Base-by-base conservation (phyloP, 2,329 filamentous ascomycete species). In the Xylaria sp. region DNA sequence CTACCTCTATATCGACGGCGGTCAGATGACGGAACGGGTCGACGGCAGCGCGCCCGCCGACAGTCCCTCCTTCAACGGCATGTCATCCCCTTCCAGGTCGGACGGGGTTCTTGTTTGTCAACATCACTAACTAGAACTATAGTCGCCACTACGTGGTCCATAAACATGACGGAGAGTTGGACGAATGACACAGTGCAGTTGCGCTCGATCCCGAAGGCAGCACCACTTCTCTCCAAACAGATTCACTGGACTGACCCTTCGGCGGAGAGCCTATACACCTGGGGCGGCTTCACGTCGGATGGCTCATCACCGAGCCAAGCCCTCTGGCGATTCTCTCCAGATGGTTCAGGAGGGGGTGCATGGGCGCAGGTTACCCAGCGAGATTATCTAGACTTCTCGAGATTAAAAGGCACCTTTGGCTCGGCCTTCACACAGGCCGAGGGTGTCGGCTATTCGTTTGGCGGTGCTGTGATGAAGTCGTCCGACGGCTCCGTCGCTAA, bases 1-100 rank as follows among this genome's bases (percentile, higher is more conserved):
- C 61, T 79, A 79, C 51, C 67, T 78, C 42, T 81, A 80, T 58
- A 75, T 81, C 53, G 79, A 81, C 61, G 79, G 79, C 50, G 80
- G 80, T 17, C 74, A 78, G 64, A 58, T 79, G 1, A 77, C 73
- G 1, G 72, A 74, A 38, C 69, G 69, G 11, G 63, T 69, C 54
- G 70, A 77, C 29, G 76, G 73, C 5, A 73, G 70, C 22, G 53
- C 64, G 36, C 63, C 71, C 1, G 66, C 73, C 29, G 62, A 63
- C 50, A 71, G 70, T 39, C 68, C 72, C n/a, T 72, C 73, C 45
- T 72, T 71, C 55, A 61, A 70, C 39, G 72, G 75, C 72, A 76
- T 44, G 66, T 53, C 47, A 53, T 47, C 17, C 47, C 33, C 22
- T 49, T 11, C n/a, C 45, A 10, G 20, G 9, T n/a, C 39, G 38